Evolutionary conservation across 331 rosid genomes (phyloP), one percentile per base, ranked within the genome.

Genomic region (Quercus tomentella): DNA sequence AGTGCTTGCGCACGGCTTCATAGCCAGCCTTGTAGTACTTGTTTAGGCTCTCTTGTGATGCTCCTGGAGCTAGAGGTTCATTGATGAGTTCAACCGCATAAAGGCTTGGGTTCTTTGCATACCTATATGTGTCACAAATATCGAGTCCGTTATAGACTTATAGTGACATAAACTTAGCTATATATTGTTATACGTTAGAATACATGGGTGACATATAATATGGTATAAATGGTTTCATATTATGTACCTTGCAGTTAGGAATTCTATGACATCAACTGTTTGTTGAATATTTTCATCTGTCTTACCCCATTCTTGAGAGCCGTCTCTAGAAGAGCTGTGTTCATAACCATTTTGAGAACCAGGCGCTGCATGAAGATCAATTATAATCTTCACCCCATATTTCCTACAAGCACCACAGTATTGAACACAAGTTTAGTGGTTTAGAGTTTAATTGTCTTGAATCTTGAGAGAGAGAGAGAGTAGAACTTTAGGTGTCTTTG

Each of bases 311-410:
- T 86, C 91, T 43, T 66, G 86, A 54, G 89, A 89, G 37, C 90
- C 86, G 77, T 93, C 98, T 87, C 96, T 89, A 0, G 95, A 77
- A 26, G 88, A 72, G 35, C 95, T 86, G 67, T 89, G 95, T 10
- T 87, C 90, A 21, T 1, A 84, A 1, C 93, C 95, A 71, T 91
- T 93, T 85, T 90, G 97, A 3, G 95, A 93, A 58, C 84, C 97
- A 0, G 91, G 93, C 37, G 88, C 93, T 66, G 97, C 97, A 70
- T 93, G 98, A 23, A 91, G 93, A 70, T 90, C 95, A 72, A 93
- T 61, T 72, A 91, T 91, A 33, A 91, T 78, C 78, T 84, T 90
- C 75, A 93, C 26, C 49, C 89, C 88, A 76, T 90, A 93, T 86
- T 87, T 90, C 86, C 98, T 93, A 77, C 52, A 72, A 1, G 18